Evolutionary conservation across 768 basidiomycete genomes (phyloP).

Genomic region (Mycena latifolia): DNA sequence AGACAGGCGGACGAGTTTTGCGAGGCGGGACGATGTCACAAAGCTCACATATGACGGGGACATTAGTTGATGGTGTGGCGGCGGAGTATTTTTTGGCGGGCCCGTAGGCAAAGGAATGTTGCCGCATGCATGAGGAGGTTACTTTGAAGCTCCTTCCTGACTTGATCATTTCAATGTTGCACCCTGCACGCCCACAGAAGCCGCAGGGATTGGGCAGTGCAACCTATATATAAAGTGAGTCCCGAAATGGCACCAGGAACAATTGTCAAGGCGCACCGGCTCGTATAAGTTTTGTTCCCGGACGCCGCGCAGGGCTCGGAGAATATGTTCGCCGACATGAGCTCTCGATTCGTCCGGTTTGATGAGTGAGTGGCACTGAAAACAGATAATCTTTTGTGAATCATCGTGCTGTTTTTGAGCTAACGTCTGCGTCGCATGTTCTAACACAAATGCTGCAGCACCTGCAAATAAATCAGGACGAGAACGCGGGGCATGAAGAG

Average conservation of each 20-base stretch:
- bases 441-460: neutral
- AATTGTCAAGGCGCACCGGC: neutral
- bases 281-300: neutral
- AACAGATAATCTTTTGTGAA: constrained; percentile 1
- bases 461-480: neutral
- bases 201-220: constrained; percentile 1
- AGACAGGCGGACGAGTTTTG: neutral
- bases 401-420: constrained; percentile 8
- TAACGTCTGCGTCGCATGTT: neutral
- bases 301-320: neutral
- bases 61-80: constrained; percentile 13
- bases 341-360: constrained; percentile 12
- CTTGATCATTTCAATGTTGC: neutral
- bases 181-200: constrained; percentile 3
- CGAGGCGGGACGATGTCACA: constrained; percentile 8
- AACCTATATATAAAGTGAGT: neutral
- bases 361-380: constrained; percentile 2
- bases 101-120: constrained; percentile 8
- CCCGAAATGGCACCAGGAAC: too few relatives aligned
- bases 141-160: neutral
- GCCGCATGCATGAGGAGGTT: neutral
- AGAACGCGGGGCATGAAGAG: neutral
- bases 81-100: constrained; percentile 7
- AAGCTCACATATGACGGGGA: neutral
- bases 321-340: constrained; percentile 12